Percentiles rank a stretch among this genome's conserved stretches.
These are phyloP conservation scores for Russula foetens DNA, from an alignment of 768 basidiomycete genomes.

Conservation along the genomic window DNA sequence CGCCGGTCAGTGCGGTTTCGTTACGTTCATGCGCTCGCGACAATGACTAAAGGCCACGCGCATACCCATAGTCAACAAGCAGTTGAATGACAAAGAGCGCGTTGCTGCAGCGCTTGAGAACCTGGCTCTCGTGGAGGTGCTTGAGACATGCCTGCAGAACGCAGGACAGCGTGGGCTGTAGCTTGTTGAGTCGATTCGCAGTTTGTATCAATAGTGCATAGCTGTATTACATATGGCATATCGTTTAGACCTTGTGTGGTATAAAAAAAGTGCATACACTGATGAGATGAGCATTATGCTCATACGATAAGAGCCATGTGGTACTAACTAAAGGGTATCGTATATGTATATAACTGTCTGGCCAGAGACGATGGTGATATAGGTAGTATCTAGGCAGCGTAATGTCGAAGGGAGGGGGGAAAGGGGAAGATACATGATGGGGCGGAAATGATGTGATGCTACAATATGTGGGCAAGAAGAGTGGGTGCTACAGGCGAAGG, in stretches of 20 bases:
- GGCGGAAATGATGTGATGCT: slow-evolving; percentile 1
- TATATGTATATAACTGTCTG: slow-evolving; percentile 5
- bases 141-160: slow-evolving; percentile 64
- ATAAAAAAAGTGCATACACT: neutral
- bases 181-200: neutral
- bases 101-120: slow-evolving; percentile 97
- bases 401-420: neutral
- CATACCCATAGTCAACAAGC: slow-evolving; percentile 75
- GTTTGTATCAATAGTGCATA: neutral
- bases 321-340: slow-evolving; percentile 6
- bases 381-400: neutral
- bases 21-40: neutral
- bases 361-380: slow-evolving; percentile 6
- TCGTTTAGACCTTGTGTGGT: neutral
- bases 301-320: neutral
- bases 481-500: slow-evolving; percentile 11
- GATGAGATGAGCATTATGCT: neutral
- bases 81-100: slow-evolving; percentile 97
- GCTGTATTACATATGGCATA: neutral
- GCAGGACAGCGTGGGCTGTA: slow-evolving; percentile 11
- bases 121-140: slow-evolving; percentile 70
- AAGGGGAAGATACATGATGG: neutral
- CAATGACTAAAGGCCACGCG: neutral
- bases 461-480: slow-evolving; percentile 1
- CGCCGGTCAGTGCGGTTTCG: slow-evolving; percentile 48